Evolutionary conservation across 345 rosid genomes (phyloP).

Genomic region (Rhizophora mangle): DNA sequence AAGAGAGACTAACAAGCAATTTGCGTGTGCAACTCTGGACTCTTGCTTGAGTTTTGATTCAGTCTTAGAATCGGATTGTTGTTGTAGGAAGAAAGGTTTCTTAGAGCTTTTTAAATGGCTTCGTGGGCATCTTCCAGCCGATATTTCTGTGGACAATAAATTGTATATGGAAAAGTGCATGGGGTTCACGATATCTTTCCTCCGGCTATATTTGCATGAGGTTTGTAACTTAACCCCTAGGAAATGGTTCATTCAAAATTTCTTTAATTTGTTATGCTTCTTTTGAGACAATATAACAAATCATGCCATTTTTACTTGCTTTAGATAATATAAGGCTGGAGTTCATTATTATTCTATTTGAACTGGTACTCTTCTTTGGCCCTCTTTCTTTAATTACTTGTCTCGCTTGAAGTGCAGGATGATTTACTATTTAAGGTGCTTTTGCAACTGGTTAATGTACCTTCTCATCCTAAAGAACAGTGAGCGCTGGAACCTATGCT

Average conservation of each 20-base stretch:
- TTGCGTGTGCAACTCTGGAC: conserved; percentile 26
- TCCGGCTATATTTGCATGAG: conserved; percentile 70
- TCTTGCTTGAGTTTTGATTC: conserved; percentile 26
- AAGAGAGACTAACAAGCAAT: conserved; percentile 33
- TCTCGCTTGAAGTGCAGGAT: conserved; percentile 47
- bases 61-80: conserved; percentile 17
- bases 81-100: conserved; percentile 44
- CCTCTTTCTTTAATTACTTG: conserved; percentile 17
- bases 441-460: conserved; percentile 51
- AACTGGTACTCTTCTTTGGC: background rate
- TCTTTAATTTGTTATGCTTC: background rate
- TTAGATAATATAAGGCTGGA: background rate
- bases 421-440: conserved; percentile 81
- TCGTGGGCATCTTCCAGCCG: conserved; percentile 37
- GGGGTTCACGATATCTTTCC: conserved; percentile 55
- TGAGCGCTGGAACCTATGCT: conserved; percentile 33
- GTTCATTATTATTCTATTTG: background rate
- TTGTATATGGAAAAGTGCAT: conserved; percentile 40
- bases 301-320: background rate
- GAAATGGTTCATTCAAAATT: background rate
- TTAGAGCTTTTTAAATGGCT: conserved; percentile 63
- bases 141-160: conserved; percentile 29
- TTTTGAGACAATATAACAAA: background rate
- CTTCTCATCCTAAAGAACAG: conserved; percentile 40
- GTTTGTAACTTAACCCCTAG: conserved; percentile 32